Percentiles rank a stretch among this genome's conserved stretches.
Evolutionary conservation across 495 filamentous ascomycete genomes (phyloP).

Genomic region (Parachaetomium inaequale): DNA sequence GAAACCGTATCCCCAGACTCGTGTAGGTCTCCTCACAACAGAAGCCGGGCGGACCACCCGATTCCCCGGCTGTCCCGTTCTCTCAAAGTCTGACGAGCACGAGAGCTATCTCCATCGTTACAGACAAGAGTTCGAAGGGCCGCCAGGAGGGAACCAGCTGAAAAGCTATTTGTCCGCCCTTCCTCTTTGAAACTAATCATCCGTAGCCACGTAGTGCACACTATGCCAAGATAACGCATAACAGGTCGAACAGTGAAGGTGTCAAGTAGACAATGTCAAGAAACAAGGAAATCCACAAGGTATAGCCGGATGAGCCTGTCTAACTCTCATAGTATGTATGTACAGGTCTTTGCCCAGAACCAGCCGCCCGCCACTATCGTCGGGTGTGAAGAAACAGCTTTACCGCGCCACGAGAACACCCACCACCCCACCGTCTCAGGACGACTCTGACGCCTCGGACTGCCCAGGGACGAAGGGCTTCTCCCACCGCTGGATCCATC

Average conservation of each 20-base stretch:
- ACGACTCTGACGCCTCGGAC: conserved; percentile 11
- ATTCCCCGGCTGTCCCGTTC: too few species aligned
- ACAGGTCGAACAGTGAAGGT: neutral
- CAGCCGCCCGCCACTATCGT: neutral
- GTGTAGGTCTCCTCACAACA: too few species aligned
- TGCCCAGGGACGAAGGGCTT: conserved; percentile 38
- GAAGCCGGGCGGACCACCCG: too few species aligned
- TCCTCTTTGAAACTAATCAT: too few species aligned
- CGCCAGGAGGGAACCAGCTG: too few species aligned
- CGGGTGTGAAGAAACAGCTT: neutral
- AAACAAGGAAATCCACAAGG: neutral
- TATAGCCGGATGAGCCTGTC: conserved; percentile 15
- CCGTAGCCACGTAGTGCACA: too few species aligned
- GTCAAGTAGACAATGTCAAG: neutral
- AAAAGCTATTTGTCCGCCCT: too few species aligned
- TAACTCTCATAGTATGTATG: conserved; percentile 9
- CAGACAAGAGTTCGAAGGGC: too few species aligned
- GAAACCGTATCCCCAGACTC: too few species aligned
- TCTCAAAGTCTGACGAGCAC: too few species aligned
- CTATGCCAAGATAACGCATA: neutral
- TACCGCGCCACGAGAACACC: neutral
- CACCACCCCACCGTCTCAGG: neutral
- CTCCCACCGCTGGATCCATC: conserved; percentile 37
- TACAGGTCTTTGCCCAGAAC: conserved; percentile 7
- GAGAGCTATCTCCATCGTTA: too few species aligned